Evolutionary conservation across 371 early-diverging fungal genomes (phyloP), one percentile per base, ranked within the genome.

Genomic region (Umbelopsis sp.): DNA sequence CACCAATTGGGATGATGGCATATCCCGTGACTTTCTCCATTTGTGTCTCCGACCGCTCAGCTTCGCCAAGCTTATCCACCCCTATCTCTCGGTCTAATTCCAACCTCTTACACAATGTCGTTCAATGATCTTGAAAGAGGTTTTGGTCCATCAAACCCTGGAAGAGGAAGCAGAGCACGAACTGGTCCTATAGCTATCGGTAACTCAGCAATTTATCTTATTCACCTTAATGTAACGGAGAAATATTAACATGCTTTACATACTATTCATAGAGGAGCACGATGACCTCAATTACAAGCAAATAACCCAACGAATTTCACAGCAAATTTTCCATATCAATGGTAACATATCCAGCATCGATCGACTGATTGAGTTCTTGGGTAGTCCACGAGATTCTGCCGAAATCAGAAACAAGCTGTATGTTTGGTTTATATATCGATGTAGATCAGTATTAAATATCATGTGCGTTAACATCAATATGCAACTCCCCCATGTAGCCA

Each of bases 311-410:
- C 73, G 82, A 66, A 80, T 92, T 18, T 89, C 94, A 24, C 91
- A 91, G 68, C 87, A 91, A 71, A 86, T 93, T 38, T 93, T 92
- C 71, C 85, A 86, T 44, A 87, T 92, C 69, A 91, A 90, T 50
- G 83, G 88, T 70, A 92, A 92, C 70, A 93, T 95, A 51, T 89
- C 92, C 22, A 89, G 90, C 65, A 92, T 97, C 50, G 91, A 95
- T 41, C 85, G 90, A 29, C 81, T 92, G 4, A 92, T 95, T 16
- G 80, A 80, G n/a, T 87, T 86, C 70, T 80, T 96, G 44, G 96
- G 96, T 44, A 88, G 92, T 0, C 72, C 83, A 65, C 85, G 87
- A 74, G 98, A 97, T 77, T 92, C 93, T 9, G 72, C 83, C 4
- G 90, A 93, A 10, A 72, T 94, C 67, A 85, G 97, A 65, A 76